These are phyloP conservation scores for Drosera spatulata DNA, from an alignment of 179 eudicot species.

Conservation along the genomic window DNA sequence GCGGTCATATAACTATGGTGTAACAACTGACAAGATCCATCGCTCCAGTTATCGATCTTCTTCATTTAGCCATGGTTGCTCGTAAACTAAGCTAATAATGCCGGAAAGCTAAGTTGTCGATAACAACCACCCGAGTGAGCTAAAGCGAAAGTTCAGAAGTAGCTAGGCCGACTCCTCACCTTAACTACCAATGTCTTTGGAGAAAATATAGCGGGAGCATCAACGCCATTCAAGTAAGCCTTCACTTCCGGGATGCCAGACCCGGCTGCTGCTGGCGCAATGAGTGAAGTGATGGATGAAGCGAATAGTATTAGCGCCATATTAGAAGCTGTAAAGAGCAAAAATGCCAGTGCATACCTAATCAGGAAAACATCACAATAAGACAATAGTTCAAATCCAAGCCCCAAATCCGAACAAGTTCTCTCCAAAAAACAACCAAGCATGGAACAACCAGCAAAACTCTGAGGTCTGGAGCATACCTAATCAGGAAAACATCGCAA, in stretches of 20 bases:
- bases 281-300: slow-evolving; percentile 46
- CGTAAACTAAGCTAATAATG: no score
- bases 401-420: not conserved
- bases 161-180: slow-evolving; percentile 46
- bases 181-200: slow-evolving; percentile 57
- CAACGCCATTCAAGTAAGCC: slow-evolving; percentile 91
- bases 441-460: no score
- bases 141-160: not conserved
- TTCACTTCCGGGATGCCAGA: slow-evolving; percentile 95
- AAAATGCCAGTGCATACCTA: slow-evolving; percentile 55
- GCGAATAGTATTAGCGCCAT: slow-evolving; percentile 63
- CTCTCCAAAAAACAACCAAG: no score
- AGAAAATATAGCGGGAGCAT: slow-evolving; percentile 71
- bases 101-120: no score
- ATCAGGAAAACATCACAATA: slow-evolving; percentile 1
- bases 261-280: slow-evolving; percentile 88
- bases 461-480: slow-evolving; percentile 27
- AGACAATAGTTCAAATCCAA: not conserved
- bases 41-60: not conserved
- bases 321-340: slow-evolving; percentile 56
- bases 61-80: not conserved
- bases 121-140: not conserved
- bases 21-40: not conserved
- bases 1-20: not conserved
- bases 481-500: slow-evolving; percentile 10